These are phyloP conservation scores for Wickerhamiella kurtzmanii DNA, from an alignment of 805 yeast genomes.

Conservation along the genomic window DNA sequence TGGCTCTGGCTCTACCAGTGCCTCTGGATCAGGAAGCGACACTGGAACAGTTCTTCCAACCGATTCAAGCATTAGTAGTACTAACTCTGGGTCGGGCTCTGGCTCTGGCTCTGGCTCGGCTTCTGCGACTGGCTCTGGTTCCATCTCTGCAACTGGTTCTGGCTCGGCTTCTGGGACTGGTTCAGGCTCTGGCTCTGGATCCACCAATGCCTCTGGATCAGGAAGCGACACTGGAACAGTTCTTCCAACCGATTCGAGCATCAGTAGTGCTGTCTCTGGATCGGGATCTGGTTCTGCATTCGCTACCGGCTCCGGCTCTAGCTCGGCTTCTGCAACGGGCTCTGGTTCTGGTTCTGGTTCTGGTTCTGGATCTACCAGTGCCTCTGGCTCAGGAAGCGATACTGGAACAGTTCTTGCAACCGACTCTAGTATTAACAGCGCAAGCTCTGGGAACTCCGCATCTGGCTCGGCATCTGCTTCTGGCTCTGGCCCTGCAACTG, in stretches of 20 bases:
- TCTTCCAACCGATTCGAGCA: neutral
- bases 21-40: constrained; percentile 4
- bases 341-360: neutral
- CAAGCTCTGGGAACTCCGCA: too few relatives aligned
- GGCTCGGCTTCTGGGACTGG: neutral
- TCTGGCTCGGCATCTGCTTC: neutral
- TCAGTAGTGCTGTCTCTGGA: neutral
- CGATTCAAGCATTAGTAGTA: neutral
- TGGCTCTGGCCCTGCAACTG: neutral
- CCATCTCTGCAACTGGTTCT: neutral
- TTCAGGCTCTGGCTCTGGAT: neutral
- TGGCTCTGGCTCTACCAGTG: constrained; percentile 14
- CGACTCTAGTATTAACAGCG: neutral
- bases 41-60: too few relatives aligned
- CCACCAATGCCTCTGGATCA: constrained; percentile 4
- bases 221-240: neutral
- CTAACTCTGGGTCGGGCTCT: neutral
- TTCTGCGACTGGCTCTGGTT: neutral
- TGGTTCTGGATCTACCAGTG: neutral
- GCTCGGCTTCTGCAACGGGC: neutral
- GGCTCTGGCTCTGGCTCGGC: neutral
- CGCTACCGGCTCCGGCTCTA: constrained; percentile 4
- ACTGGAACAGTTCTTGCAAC: neutral
- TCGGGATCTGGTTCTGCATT: neutral
- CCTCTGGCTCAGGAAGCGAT: neutral